Base-by-base conservation (phyloP, 306 rosid genomes). In the Prunus campanulata region DNA sequence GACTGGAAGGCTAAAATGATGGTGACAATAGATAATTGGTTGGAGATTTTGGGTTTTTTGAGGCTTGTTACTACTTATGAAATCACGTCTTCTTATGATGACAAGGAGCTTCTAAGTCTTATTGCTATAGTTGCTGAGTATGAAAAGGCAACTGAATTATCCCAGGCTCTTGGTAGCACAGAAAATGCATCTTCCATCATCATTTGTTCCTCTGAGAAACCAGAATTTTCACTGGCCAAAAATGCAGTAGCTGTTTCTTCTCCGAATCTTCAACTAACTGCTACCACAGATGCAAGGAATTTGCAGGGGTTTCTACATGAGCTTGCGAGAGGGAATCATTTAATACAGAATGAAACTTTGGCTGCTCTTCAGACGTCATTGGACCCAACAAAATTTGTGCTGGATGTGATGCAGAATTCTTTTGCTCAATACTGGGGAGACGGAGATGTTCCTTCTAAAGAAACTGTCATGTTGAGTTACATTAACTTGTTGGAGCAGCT, bases 351-450 rank as follows among this genome's bases (percentile, higher is more conserved):
- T 29, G 85, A 68, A 77, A 78, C 76, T 72, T 70, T 80, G 46
- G 44, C 62, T 15, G 4, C 59, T 78, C 90, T 81, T 81, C 78
- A 80, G 71, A 32, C 27, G 55, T 81, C 85, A 14, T 44, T 47
- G 14, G 86, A 88, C 55, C 91, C 92, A 20, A 85, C 92, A 74
- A 81, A 85, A 72, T 75, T 81, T 79, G 86, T 85, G 49, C 66
- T 89, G 85, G 87, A 80, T 72, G 24, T 74, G 16, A 84, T 93
- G 27, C 81, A 39, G 77, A 74, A 61, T 12, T 71, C 68, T 62
- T 71, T 83, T 68, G 16, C 69, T 64, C 72, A 77, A 19, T 77
- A 70, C 18, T 64, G 79, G 79, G 54, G 35, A 57, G 76, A 66
- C n/a, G 76, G 51, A 70, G 77, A 78, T 46, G 55, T 42, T n/a